Conservation (phyloP, 2,329 filamentous ascomycete species). For the Ceratocystis smalleyi region DNA sequence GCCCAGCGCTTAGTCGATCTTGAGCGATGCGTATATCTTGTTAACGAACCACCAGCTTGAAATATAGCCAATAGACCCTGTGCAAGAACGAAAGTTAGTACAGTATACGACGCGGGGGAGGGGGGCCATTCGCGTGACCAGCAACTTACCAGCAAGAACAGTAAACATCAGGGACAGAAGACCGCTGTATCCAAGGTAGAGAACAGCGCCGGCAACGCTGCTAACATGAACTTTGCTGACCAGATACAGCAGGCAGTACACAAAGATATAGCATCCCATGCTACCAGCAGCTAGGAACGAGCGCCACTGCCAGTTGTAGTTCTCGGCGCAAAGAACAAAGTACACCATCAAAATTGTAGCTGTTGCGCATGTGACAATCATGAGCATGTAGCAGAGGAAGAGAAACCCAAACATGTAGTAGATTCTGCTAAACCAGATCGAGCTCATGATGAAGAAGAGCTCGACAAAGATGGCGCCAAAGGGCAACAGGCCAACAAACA, state of each 20-base stretch:
- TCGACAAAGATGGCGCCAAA: conserved; percentile 97
- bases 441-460: conserved; percentile 98
- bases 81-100: conserved; percentile 16
- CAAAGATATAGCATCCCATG: conserved; percentile 80
- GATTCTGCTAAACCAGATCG: conserved; percentile 95
- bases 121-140: not conserved
- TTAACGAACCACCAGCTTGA: conserved; percentile 87
- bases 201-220: conserved; percentile 67
- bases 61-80: conserved; percentile 90
- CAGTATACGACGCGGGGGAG: not conserved
- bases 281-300: conserved; percentile 84
- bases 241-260: conserved; percentile 84
- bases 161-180: conserved; percentile 85
- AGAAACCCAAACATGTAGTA: conserved; percentile 99
- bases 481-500: conserved; percentile 80
- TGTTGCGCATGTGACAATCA: conserved; percentile 87
- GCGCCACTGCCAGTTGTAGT: conserved; percentile 99
- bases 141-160: conserved; percentile 69
- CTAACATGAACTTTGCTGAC: conserved; percentile 73
- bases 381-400: conserved; percentile 91
- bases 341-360: conserved; percentile 92
- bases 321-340: conserved; percentile 87
- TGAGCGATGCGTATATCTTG: conserved; percentile 94
- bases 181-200: conserved; percentile 87
- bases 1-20: conserved; percentile 56